Conservation (phyloP, 176 grass and related monocot species). For the Alloteropsis semialata region DNA sequence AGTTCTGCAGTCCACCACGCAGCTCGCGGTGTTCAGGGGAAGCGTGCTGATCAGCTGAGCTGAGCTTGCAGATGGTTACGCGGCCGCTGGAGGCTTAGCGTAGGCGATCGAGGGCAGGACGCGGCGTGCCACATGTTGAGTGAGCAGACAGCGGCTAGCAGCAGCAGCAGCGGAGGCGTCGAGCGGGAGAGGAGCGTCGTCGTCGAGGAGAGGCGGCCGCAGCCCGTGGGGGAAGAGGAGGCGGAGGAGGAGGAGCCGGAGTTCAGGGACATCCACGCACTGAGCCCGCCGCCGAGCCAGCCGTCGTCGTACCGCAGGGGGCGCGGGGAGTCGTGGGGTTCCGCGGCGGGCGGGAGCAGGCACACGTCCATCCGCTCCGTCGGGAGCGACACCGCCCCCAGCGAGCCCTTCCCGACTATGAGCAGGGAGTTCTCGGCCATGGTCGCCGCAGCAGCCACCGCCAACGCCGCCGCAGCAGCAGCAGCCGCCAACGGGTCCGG, state of each 20-base stretch:
- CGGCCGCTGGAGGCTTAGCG: constrained; percentile 24
- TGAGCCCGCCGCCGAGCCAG: constrained; percentile 52
- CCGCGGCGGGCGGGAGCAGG: constrained; percentile 48
- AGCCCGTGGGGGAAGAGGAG: background rate
- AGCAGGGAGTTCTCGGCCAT: constrained; percentile 76
- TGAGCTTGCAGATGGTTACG: constrained; percentile 30
- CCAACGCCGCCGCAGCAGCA: constrained; percentile 16
- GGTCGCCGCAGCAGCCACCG: constrained; percentile 66
- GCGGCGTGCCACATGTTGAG: constrained; percentile 53
- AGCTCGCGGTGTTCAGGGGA: background rate
- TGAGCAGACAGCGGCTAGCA: constrained; percentile 34
- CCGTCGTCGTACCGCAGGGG: constrained; percentile 40
- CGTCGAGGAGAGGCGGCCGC: background rate
- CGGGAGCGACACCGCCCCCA: constrained; percentile 59
- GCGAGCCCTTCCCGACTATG: constrained; percentile 56
- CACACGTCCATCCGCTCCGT: constrained; percentile 64
- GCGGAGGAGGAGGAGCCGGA: constrained; percentile 47
- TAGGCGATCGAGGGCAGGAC: background rate
- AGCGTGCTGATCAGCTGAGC: background rate
- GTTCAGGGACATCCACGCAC: constrained; percentile 84
- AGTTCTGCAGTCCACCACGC: background rate
- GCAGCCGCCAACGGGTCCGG: background rate
- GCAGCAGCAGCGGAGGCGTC: background rate
- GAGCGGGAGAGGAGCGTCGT: constrained; percentile 13
- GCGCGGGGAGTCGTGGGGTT: constrained; percentile 45